Evolutionary conservation across 371 early-diverging fungal species (phyloP).

Genomic region (Rhizopus sp.): DNA sequence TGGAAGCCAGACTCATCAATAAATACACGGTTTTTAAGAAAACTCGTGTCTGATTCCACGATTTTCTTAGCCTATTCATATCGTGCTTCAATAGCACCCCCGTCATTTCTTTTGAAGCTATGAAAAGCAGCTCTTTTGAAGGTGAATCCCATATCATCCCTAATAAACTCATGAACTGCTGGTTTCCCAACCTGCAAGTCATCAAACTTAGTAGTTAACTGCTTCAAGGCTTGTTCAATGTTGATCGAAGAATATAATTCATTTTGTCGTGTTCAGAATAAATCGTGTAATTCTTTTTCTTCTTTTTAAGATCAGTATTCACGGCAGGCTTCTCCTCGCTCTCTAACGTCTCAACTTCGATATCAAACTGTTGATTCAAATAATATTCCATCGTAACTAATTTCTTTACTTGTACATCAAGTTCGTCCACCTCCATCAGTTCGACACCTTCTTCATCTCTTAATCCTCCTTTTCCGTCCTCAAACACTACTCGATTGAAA

Average conservation of each 20-base stretch:
- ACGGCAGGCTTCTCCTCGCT: conserved; percentile 3
- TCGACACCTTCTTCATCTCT: conserved; percentile 7
- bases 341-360: neutral
- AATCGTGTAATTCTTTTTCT: neutral
- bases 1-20: no score
- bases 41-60: conserved; percentile 7
- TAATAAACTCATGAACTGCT: no score
- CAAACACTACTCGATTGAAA: conserved; percentile 3
- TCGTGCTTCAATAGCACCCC: conserved; percentile 5
- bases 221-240: neutral
- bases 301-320: conserved; percentile 10
- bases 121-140: no score
- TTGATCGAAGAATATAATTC: neutral
- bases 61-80: conserved; percentile 2
- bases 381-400: conserved; percentile 11
- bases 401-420: neutral
- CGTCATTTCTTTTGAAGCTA: no score
- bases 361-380: conserved; percentile 6
- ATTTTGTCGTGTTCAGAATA: no score
- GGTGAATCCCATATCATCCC: no score
- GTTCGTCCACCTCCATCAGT: conserved; percentile 8
- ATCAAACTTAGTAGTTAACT: conserved; percentile 5
- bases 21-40: conserved; percentile 1
- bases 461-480: conserved; percentile 10
- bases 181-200: no score